Percentiles rank a stretch among this genome's conserved stretches.
These are phyloP conservation scores for Nitzschia palea DNA, from an alignment of 108 stramenopile species.

Conservation along the genomic window DNA sequence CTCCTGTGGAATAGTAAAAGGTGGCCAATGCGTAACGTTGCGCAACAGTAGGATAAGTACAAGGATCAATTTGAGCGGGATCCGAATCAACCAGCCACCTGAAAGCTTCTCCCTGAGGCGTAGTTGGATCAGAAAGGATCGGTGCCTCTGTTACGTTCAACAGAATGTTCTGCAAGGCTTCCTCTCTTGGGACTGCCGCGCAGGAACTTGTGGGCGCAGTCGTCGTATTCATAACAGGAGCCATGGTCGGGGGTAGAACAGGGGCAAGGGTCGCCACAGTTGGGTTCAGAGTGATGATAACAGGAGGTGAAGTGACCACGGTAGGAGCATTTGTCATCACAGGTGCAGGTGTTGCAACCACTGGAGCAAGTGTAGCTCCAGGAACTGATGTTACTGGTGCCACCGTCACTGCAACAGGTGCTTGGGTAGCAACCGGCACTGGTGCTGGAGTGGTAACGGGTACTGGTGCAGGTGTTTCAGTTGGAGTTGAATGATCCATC, in stretches of 20 bases:
- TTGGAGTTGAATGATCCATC: background rate
- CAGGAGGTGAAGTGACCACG: background rate
- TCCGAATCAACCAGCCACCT: constrained; percentile 39
- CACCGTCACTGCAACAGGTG: background rate
- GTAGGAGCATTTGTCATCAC: constrained; percentile 2
- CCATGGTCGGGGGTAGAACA: background rate
- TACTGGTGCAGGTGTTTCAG: background rate
- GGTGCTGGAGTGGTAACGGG: background rate
- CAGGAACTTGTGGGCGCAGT: constrained; percentile 9
- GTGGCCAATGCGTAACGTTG: constrained; percentile 48
- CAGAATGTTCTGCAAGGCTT: constrained; percentile 11
- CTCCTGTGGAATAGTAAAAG: constrained; percentile 49
- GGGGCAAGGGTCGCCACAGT: background rate
- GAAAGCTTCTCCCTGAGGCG: constrained; percentile 54
- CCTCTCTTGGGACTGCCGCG: constrained; percentile 15
- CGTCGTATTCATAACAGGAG: constrained; percentile 8
- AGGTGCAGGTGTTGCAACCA: background rate
- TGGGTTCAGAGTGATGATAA: background rate
- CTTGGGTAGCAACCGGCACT: background rate
- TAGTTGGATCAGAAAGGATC: constrained; percentile 30
- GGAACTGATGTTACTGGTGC: constrained; percentile 8
- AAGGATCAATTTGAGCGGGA: constrained; percentile 34
- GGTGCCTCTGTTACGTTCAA: constrained; percentile 22
- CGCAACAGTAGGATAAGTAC: constrained; percentile 40
- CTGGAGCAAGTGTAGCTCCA: constrained; percentile 3